Evolutionary conservation across 1,139 yeast genomes (phyloP).

Genomic region (Suzukiozyma palmioleophila): DNA sequence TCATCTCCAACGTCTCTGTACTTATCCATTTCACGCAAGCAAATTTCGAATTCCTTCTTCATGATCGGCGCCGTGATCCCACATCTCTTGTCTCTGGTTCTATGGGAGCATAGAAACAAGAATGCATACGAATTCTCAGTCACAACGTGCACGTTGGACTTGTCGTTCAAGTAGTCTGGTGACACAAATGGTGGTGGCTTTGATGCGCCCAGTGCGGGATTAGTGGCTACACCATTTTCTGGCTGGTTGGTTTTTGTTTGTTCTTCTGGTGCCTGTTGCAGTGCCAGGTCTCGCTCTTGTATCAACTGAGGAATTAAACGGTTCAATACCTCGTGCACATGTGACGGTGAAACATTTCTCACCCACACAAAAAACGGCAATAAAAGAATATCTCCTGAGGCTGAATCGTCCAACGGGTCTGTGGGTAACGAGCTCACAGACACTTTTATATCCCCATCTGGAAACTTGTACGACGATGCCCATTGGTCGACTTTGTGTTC

Average conservation of each 20-base stretch:
- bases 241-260: conserved; percentile 58
- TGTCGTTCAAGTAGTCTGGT: conserved; percentile 1
- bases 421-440: conserved; percentile 49
- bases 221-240: conserved; percentile 12
- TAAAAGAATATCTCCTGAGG: conserved; percentile 53
- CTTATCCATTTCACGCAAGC: conserved; percentile 63
- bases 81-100: conserved; percentile 87
- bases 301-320: conserved; percentile 42
- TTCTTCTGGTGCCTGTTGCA: conserved; percentile 3
- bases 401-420: conserved; percentile 21
- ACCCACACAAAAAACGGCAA: conserved; percentile 81
- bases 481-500: conserved; percentile 47
- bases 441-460: conserved; percentile 38
- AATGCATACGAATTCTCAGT: conserved; percentile 46
- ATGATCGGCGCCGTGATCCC: conserved; percentile 93
- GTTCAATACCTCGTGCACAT: conserved; percentile 43
- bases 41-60: conserved; percentile 72
- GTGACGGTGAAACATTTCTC: conserved; percentile 41
- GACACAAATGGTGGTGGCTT: background rate
- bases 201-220: too few species aligned
- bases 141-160: background rate
- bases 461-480: conserved; percentile 27
- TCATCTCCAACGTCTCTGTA: conserved; percentile 72
- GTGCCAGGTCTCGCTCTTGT: conserved; percentile 16
- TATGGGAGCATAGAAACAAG: conserved; percentile 81